Evolutionary conservation across 305 asterid species (phyloP), one percentile per base, ranked within the genome.

Genomic region (Solanum aculeatissimum): DNA sequence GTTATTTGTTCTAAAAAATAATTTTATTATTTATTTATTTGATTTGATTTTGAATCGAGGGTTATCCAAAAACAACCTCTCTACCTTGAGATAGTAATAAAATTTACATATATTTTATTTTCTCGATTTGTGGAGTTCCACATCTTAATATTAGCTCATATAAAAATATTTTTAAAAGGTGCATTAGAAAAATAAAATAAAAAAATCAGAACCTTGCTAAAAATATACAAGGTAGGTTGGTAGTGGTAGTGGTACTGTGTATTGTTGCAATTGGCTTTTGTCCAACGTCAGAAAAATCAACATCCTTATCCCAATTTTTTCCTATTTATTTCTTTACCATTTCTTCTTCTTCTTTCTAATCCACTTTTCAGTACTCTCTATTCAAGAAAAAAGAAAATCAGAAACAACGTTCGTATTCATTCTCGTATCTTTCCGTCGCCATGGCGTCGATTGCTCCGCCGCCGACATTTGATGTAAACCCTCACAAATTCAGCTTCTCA

Each of bases 381-480:
- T 57, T 21, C 13, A 7, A 8, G 19, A 55, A 23, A 8, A n/a
- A 55, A 16, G 6, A 8, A 42, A 19, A 35, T 18, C 11, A 38
- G 47, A 51, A 38, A 49, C 13, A 47, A 25, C 75, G 2, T 45
- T 32, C 47, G 7, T 35, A 35, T 35, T 18, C 72, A 29, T 45
- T 70, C 9, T 42, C 43, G 57, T 13, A 42, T 38, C 15, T 38
- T 65, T 16, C 47, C 42, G 4, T 21, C 23, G 2, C 2, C 47
- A 95, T 95, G 98, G 93, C 97, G 87, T 93, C 98, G 49, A 91
- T 95, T 42, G 85, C 89, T 38, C 87, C 92, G 62, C 93, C 92
- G 57, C 45, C 91, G 74, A 90, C 91, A 35, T 60, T 87, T 62
- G 95, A 90, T 84, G 87, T 91, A 58, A 89, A 63, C 70, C 86